phyloP scores from a whole-genome alignment of 2,329 filamentous ascomycete genomes.

The Cladosporium sp. region DNA sequence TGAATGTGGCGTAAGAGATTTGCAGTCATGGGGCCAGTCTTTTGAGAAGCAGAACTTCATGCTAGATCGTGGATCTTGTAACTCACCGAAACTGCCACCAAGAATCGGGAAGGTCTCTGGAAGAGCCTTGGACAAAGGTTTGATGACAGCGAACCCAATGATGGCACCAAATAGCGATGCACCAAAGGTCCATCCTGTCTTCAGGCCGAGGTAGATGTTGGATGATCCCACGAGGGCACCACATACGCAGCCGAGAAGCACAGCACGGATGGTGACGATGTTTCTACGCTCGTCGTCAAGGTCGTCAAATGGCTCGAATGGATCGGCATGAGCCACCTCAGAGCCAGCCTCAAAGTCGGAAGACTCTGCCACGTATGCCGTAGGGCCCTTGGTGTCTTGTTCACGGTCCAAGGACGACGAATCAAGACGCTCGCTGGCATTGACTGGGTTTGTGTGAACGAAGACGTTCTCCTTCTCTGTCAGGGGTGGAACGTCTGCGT shows the following conservation, averaged over 20 bases:
- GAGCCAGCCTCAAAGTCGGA: constrained; percentile 27
- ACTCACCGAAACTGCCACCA: constrained; percentile 47
- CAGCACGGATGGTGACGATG: constrained; percentile 54
- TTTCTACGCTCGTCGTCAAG: constrained; percentile 42
- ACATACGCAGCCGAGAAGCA: constrained; percentile 52
- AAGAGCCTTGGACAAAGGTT: constrained; percentile 48
- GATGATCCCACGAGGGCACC: constrained; percentile 59
- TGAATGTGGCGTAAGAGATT: neutral
- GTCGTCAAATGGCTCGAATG: constrained; percentile 41
- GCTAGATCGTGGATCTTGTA: neutral
- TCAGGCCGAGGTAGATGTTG: constrained; percentile 57
- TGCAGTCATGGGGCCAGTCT: neutral
- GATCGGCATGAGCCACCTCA: constrained; percentile 30
- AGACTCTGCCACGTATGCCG: constrained; percentile 25
- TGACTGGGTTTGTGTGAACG: neutral
- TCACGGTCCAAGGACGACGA: constrained; percentile 17
- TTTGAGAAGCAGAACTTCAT: neutral
- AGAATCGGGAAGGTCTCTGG: constrained; percentile 48
- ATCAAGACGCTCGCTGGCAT: neutral
- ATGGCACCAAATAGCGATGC: constrained; percentile 45
- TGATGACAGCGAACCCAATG: constrained; percentile 57
- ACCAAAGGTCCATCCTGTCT: constrained; percentile 42
- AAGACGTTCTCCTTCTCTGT: constrained; percentile 36
- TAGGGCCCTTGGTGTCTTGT: constrained; percentile 24
- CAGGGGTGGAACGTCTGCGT: constrained; percentile 30